Evolutionary conservation across 1,284 basidiomycete genomes (phyloP), one percentile per base, ranked within the genome.

Genomic region (Sporisorium scitamineum): DNA sequence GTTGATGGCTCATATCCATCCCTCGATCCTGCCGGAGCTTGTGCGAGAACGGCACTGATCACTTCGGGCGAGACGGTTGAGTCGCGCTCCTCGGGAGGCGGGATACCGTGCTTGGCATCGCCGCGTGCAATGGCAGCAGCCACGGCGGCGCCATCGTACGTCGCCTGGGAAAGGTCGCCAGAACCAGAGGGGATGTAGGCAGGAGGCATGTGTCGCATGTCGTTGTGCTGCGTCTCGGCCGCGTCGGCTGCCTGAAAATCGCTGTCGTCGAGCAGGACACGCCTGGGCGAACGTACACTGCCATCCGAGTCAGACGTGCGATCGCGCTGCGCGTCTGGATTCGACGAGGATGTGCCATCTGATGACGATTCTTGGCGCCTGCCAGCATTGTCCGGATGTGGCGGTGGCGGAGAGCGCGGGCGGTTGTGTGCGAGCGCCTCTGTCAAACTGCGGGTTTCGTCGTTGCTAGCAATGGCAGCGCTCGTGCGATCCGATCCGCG

Each of bases 161-260:
- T 3, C 2, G 62, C 24, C 3, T 26, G 27, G 5, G 54, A 18
- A 2, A 55, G 24, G 10, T 37, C 54, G 41, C 48, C 69, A 3
- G 54, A 58, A n/a, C 74, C 67, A 22, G 75, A 70, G 1, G 77
- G 60, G 37, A 80, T 79, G 65, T 80, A 80, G 16, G 79, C 79
- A 4, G 79, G 79, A 27, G 79, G 79, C 64, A 78, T 65, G 56
- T 72, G 66, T 20, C 62, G 73, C 37, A 57, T 60, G 16, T 69
- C 70, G 24, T 70, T 66, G 52, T 57, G 42, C n/a, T 56, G 64
- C 27, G 56, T 51, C 37, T 75, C 76, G 13, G 72, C 72, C 2
- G 61, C 70, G 16, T 79, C 78, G 9, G 70, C 78, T n/a, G 78
- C 78, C 20, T 71, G 63, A 50, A 79, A 69, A 45, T 79, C 78